Evolutionary conservation across 805 yeast species (phyloP).

Genomic region (Maudiozyma turicensis): DNA sequence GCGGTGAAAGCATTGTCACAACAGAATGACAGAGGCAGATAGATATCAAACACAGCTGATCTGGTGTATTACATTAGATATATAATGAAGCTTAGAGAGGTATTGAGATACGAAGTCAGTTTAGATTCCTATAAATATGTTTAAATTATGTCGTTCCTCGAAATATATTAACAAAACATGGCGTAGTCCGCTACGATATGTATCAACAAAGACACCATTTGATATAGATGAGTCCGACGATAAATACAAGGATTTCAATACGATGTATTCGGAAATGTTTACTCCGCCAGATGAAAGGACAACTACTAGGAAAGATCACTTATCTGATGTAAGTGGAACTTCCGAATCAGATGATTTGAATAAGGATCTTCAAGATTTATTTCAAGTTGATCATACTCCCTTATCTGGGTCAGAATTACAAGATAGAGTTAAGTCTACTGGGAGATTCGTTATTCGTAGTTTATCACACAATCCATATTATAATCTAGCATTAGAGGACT

Average conservation of each 20-base stretch:
- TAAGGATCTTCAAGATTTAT: slow-evolving; percentile 25
- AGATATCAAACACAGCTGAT: too few relatives aligned
- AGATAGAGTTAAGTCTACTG: slow-evolving; percentile 32
- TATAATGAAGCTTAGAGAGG: too few relatives aligned
- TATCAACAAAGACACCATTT: slow-evolving; percentile 10
- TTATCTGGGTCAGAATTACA: slow-evolving; percentile 16
- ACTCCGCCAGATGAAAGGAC: slow-evolving; percentile 4
- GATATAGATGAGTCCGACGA: slow-evolving; percentile 15
- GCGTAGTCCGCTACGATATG: not conserved
- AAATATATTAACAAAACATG: too few relatives aligned
- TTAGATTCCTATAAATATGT: too few relatives aligned
- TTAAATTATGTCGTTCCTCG: too few relatives aligned
- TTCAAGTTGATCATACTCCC: slow-evolving; percentile 10
- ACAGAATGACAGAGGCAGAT: too few relatives aligned
- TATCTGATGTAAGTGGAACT: not conserved
- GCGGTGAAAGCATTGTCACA: too few relatives aligned
- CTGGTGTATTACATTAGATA: too few relatives aligned
- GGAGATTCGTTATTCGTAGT: slow-evolving; percentile 46
- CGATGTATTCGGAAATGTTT: slow-evolving; percentile 31
- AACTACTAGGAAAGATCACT: not conserved
- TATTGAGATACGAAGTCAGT: too few relatives aligned
- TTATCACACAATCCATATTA: slow-evolving; percentile 51
- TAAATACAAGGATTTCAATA: slow-evolving; percentile 27
- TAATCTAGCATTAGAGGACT: slow-evolving; percentile 78
- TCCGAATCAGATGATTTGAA: slow-evolving; percentile 30